Base-by-base conservation (phyloP, 176 grass and related monocot genomes). In the Eremochloa ophiuroides region DNA sequence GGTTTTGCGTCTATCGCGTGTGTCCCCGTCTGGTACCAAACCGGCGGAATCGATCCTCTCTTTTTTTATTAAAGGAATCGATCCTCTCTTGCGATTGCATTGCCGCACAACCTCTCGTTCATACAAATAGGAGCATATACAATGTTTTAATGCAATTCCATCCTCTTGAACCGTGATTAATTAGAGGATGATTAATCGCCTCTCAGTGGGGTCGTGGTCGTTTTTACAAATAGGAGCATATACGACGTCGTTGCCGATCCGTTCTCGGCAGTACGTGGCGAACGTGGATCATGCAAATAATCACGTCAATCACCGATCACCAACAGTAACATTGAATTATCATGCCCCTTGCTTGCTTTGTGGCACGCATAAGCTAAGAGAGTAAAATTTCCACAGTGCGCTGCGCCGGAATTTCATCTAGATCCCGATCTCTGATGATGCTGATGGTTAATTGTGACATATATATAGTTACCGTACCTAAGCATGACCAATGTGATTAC, bases 21-120 rank as follows among this genome's bases (percentile, higher is more conserved):
- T 35, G 65, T 87, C 79, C 62, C 64, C 41, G 61, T 71, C 53
- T 2, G 8, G 75, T 65, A 77, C 79, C 79, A 77, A 87, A 82
- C 73, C 41, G 9, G 22, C 22, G 46, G n/a, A n/a, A n/a, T 1
- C 7, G 2, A 7, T 25, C n/a, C n/a, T n/a, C n/a, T n/a, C n/a
- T n/a, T n/a, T n/a, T n/a, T n/a, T n/a, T n/a, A n/a, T n/a, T n/a
- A n/a, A n/a, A n/a, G n/a, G n/a, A n/a, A n/a, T 33, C 33, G 33
- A 33, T 33, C 35, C 4, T 16, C 18, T 51, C 47, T 22, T 51
- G 47, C 47, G 20, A 20, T 51, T 7, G 17, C 47, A 17, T 17
- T 43, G 0, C 2, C 66, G 59, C 42, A 64, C 27, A 59, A 62
- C 17, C 6, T 51, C 42, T 48, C 15, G 1, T 3, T 72, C 6